phyloP scores from a whole-genome alignment of 2,329 filamentous ascomycete species.

The Macroventuria anomochaeta region DNA sequence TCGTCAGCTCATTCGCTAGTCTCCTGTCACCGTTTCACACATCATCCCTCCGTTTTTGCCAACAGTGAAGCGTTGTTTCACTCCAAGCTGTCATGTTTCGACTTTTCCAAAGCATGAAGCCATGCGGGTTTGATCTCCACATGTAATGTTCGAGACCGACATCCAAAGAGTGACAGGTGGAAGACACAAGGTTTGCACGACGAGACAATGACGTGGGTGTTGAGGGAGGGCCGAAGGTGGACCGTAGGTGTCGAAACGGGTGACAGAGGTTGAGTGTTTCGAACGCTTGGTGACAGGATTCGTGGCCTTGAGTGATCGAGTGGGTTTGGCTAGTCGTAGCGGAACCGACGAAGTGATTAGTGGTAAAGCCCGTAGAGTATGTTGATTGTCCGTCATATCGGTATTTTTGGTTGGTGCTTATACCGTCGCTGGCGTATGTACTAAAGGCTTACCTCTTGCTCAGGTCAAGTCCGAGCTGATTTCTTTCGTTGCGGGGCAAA shows the following conservation, averaged over 20 bases:
- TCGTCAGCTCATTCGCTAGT: neutral
- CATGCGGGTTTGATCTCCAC: conserved; percentile 4
- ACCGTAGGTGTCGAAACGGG: neutral
- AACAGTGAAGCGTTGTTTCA: conserved; percentile 6
- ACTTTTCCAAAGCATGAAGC: conserved; percentile 20
- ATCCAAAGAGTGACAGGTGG: conserved; percentile 2
- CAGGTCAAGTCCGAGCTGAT: too few relatives aligned
- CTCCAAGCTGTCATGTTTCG: conserved; percentile 3
- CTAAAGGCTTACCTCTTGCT: too few relatives aligned
- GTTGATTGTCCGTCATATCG: neutral
- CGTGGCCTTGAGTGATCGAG: neutral
- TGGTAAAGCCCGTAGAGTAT: neutral
- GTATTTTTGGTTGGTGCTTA: too few relatives aligned
- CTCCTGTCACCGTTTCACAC: conserved; percentile 8
- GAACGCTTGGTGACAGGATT: neutral
- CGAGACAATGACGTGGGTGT: neutral
- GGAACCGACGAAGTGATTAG: neutral
- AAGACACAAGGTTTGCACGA: conserved; percentile 2
- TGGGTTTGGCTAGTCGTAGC: neutral
- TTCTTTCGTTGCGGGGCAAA: too few relatives aligned
- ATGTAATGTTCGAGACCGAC: conserved; percentile 6
- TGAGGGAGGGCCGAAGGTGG: neutral
- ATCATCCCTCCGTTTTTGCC: neutral
- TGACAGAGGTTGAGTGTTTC: neutral
- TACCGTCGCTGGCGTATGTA: too few relatives aligned